phyloP scores from a whole-genome alignment of 2,329 filamentous ascomycete species.

The Alternaria consortialis region DNA sequence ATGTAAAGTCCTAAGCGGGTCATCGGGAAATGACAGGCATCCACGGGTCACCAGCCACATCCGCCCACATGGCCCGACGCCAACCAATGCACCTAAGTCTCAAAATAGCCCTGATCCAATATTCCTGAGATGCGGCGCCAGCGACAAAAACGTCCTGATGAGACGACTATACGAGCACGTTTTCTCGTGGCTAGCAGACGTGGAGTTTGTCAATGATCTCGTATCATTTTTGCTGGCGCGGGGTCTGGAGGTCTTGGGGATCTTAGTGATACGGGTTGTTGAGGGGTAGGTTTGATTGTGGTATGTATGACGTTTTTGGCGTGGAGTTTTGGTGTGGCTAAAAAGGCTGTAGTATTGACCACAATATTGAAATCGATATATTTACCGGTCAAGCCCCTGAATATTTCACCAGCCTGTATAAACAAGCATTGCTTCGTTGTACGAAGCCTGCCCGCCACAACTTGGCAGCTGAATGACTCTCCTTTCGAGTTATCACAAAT shows the following conservation, averaged over 20 bases:
- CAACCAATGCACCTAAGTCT: slow-evolving; percentile 7
- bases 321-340: neutral
- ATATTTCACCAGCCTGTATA: neutral
- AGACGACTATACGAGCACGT: slow-evolving; percentile 17
- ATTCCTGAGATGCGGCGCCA: slow-evolving; percentile 7
- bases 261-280: neutral
- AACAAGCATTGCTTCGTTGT: slow-evolving; percentile 3
- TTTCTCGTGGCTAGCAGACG: neutral
- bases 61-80: neutral
- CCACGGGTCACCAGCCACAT: slow-evolving; percentile 16
- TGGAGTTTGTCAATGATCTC: neutral
- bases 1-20: neutral
- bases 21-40: neutral
- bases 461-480: slow-evolving; percentile 6
- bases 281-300: neutral
- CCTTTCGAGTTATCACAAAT: neutral
- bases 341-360: neutral
- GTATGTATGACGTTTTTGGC: neutral
- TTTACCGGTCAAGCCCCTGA: neutral
- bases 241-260: neutral
- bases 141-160: slow-evolving; percentile 9
- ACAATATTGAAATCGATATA: neutral
- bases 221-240: neutral
- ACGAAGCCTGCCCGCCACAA: slow-evolving; percentile 1
- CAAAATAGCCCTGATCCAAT: slow-evolving; percentile 19